A percentile compares a stretch with the other conserved stretches of the same genome.
These are phyloP conservation scores for Xylariaceae sp. DNA, from an alignment of 2,329 filamentous ascomycete genomes.

Conservation along the genomic window DNA sequence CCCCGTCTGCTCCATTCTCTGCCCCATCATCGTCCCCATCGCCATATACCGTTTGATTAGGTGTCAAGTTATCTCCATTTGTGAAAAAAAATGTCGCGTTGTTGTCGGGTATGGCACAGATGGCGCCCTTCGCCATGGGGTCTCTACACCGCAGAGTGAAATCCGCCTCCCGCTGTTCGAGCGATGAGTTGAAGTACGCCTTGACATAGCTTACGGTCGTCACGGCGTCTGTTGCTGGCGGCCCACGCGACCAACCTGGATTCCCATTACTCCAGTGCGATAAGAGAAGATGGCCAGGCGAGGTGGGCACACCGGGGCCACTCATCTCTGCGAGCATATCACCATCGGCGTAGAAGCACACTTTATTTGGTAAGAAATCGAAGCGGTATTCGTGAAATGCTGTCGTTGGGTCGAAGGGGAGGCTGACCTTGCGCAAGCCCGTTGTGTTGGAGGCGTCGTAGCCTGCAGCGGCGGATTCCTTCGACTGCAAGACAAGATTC, in stretches of 20 bases:
- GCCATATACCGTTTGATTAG: conserved; percentile 52
- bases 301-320: conserved; percentile 62
- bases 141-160: conserved; percentile 50
- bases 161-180: conserved; percentile 46
- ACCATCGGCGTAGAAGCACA: conserved; percentile 74
- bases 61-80: conserved; percentile 51
- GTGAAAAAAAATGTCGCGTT: conserved; percentile 57
- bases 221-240: conserved; percentile 66
- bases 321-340: conserved; percentile 60
- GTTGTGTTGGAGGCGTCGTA: conserved; percentile 68
- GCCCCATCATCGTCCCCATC: conserved; percentile 1
- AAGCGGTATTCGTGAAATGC: conserved; percentile 81
- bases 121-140: conserved; percentile 42
- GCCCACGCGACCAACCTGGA: conserved; percentile 71
- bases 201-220: conserved; percentile 74
- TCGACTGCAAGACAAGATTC: conserved; percentile 78
- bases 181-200: conserved; percentile 78
- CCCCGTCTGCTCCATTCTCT: neutral
- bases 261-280: conserved; percentile 84
- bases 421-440: conserved; percentile 60
- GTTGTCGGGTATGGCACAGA: conserved; percentile 59
- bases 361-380: conserved; percentile 68
- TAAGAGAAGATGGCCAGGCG: conserved; percentile 70
- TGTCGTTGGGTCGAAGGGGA: conserved; percentile 69
- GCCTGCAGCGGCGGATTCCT: conserved; percentile 60